These are phyloP conservation scores for Tubosaeta sp. DNA, from an alignment of 768 basidiomycete genomes.

Conservation along the genomic window DNA sequence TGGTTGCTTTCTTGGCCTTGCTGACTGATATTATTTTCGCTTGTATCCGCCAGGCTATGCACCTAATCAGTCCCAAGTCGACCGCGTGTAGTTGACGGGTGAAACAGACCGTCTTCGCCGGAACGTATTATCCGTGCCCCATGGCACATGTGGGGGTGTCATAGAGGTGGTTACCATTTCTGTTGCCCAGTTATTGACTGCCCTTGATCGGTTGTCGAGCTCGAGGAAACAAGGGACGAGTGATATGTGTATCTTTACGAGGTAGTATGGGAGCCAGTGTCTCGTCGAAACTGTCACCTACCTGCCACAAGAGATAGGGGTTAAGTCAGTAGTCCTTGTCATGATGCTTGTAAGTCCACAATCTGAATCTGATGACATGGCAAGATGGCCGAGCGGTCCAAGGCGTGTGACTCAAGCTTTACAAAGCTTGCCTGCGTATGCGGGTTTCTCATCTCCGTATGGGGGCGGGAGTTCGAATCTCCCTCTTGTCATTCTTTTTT, in stretches of 20 bases:
- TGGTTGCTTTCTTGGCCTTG: not conserved
- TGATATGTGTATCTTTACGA: not conserved
- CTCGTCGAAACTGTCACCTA: not conserved
- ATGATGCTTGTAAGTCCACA: not conserved
- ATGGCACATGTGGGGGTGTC: not conserved
- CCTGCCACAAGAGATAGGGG: too few relatives aligned
- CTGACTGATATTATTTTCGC: too few relatives aligned
- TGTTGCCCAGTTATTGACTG: not conserved
- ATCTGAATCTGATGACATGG: conserved; percentile 15
- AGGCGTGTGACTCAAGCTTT: conserved; percentile 59
- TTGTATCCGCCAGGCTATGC: not conserved
- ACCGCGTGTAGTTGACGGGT: not conserved
- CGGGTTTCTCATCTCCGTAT: conserved; percentile 17
- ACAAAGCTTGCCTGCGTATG: conserved; percentile 8
- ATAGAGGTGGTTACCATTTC: not conserved
- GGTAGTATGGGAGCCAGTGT: not conserved
- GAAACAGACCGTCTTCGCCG: not conserved
- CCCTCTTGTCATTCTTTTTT: conserved; percentile 27
- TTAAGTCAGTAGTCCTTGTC: not conserved
- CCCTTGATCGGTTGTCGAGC: not conserved
- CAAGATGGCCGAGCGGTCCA: conserved; percentile 62
- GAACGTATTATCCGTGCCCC: not conserved
- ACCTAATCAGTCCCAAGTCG: not conserved
- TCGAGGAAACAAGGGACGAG: not conserved
- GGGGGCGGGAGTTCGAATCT: conserved; percentile 34